Conservation (phyloP, 441 rosid species). For the Biscutella laevigata region DNA sequence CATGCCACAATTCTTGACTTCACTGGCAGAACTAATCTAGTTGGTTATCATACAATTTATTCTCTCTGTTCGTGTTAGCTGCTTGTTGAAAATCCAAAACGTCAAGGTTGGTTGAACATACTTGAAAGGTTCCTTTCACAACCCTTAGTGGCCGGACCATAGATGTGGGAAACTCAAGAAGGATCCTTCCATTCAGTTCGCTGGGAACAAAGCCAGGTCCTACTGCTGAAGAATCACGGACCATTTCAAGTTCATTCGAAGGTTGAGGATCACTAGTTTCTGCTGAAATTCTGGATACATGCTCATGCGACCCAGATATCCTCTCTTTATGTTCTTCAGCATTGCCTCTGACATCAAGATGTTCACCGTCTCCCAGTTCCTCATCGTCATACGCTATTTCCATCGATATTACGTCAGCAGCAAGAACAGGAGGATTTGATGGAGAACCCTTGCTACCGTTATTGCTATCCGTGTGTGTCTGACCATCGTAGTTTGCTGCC, state of each 20-base stretch:
- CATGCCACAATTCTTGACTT: slow-evolving; percentile 19
- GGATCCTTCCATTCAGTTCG: slow-evolving; percentile 83
- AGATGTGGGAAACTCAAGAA: slow-evolving; percentile 88
- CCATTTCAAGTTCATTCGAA: slow-evolving; percentile 44
- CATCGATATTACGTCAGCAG: slow-evolving; percentile 83
- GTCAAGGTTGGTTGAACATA: slow-evolving; percentile 30
- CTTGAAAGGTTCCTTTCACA: slow-evolving; percentile 90
- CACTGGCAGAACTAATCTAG: slow-evolving; percentile 3
- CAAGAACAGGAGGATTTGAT: slow-evolving; percentile 61
- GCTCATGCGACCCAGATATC: slow-evolving; percentile 41
- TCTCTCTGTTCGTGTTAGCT: not conserved
- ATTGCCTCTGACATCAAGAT: slow-evolving; percentile 40
- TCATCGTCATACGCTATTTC: slow-evolving; percentile 73
- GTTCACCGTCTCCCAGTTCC: slow-evolving; percentile 63
- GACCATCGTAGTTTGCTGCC: slow-evolving; percentile 84
- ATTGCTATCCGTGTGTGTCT: slow-evolving; percentile 36
- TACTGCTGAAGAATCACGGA: slow-evolving; percentile 46
- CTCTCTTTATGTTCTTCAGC: slow-evolving; percentile 38
- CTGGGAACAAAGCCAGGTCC: slow-evolving; percentile 90
- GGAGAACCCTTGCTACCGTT: slow-evolving; percentile 44
- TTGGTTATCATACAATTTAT: not conserved
- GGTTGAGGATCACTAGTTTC: slow-evolving; percentile 45
- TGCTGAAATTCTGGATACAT: slow-evolving; percentile 36
- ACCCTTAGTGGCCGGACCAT: slow-evolving; percentile 94
- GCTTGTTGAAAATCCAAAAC: slow-evolving; percentile 6